Conservation (phyloP, 352 stramenopile species). For the Peronospora tabacina region DNA sequence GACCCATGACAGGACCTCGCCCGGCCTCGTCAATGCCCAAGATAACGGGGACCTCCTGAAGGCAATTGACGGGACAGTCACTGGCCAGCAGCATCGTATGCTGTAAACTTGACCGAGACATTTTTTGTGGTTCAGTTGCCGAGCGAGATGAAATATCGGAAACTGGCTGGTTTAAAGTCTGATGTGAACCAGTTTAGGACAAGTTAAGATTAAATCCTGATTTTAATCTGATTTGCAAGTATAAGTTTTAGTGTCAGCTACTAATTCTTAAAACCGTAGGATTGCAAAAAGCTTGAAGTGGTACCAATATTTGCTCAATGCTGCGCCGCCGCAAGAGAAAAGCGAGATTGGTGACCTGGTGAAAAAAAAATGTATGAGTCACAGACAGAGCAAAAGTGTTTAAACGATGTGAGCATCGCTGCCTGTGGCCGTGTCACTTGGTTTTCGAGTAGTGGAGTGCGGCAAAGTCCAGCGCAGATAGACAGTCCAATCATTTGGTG, state of each 20-base stretch:
- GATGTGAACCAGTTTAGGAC: background rate
- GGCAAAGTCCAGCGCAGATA: background rate
- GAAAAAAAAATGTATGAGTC: conserved; percentile 13
- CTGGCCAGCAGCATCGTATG: conserved; percentile 47
- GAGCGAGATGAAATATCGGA: too few relatives aligned
- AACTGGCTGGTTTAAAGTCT: background rate
- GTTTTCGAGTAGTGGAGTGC: background rate
- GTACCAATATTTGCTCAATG: background rate
- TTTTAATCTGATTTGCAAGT: background rate
- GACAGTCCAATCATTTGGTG: background rate
- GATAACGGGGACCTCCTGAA: conserved; percentile 72
- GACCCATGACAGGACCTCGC: conserved; percentile 89
- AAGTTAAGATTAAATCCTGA: background rate
- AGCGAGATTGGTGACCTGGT: conserved; percentile 8
- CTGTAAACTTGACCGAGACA: conserved; percentile 35
- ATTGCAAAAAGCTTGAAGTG: background rate
- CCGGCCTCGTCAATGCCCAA: conserved; percentile 94
- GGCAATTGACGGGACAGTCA: conserved; percentile 48
- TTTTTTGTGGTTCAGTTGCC: background rate
- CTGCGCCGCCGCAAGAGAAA: conserved; percentile 8
- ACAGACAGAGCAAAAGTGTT: background rate
- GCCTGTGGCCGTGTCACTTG: background rate
- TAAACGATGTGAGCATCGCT: background rate
- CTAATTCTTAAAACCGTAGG: background rate
- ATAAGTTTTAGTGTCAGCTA: background rate